Evolutionary conservation across 2,329 filamentous ascomycete species (phyloP), one percentile per base, ranked within the genome.

Genomic region (Xenoacremonium recifei): DNA sequence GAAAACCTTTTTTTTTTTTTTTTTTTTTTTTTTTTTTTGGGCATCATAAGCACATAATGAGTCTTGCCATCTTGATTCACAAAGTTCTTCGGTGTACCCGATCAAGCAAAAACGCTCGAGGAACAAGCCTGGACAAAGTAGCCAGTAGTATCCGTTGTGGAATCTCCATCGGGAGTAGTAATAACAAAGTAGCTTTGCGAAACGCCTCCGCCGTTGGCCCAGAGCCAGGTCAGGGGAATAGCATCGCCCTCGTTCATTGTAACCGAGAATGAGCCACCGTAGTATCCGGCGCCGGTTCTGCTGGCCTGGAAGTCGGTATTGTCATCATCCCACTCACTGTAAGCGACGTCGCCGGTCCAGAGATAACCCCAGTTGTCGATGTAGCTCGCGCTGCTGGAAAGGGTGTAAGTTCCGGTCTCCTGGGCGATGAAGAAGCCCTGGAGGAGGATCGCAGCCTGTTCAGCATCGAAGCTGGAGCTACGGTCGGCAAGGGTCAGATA

Each of bases 351-450:
- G 5, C 39, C 32, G 12, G 25, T 15, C 39, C 39, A 40, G 23
- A 40, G 39, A 15, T 31, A 35, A 5, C 39, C 39, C 10, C n/a
- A 40, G 23, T 35, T 36, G 15, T 40, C 32, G 9, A 36, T 40
- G 4, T 29, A 29, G 6, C 23, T 13, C 10, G 11, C 18, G 9
- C 23, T 16, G 6, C 23, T 35, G 16, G 39, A 21, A 31, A 40
- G 16, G 3, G 18, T 36, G 32, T 40, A 35, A 15, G 23, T 35
- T 11, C 39, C 39, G 10, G 39, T 12, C 23, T 30, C 32, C 6
- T 30, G 18, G 1, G 32, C 39, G 18, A 40, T 40, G 32, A 40
- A 40, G 20, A 40, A 40, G 13, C 39, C 39, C n/a, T 40, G 35
- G 2, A 40, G 12, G 2, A 40, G 2, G 6, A 40, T 13, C 3